Percentiles rank a stretch among this genome's conserved stretches.
phyloP scores from a whole-genome alignment of 768 basidiomycete species.

The Mycena galopus region DNA sequence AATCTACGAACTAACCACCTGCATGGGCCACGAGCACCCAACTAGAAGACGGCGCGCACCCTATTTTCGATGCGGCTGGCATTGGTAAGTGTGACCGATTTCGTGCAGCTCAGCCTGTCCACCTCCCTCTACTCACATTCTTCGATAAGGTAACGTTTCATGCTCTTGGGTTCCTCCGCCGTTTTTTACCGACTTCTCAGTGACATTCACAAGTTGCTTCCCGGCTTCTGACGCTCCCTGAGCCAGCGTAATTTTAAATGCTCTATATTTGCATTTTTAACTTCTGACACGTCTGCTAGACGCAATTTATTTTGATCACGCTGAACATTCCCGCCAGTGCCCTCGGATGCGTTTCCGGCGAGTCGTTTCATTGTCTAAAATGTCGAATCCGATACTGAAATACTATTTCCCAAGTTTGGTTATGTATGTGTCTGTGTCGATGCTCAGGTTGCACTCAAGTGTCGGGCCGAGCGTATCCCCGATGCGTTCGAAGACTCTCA shows the following conservation, averaged over 20 bases:
- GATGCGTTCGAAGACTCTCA: neutral
- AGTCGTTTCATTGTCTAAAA: neutral
- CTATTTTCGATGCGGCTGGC: too few relatives aligned
- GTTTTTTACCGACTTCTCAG: constrained; percentile 1
- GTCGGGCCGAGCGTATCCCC: neutral
- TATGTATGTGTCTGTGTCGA: neutral
- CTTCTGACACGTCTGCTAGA: neutral
- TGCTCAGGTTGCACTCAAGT: neutral
- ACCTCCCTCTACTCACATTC: neutral
- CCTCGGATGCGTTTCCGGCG: neutral
- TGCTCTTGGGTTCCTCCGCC: neutral
- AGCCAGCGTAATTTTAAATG: neutral
- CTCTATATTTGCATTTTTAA: neutral
- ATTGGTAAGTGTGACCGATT: neutral
- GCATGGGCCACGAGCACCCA: too few relatives aligned
- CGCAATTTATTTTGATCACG: neutral
- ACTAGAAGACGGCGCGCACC: too few relatives aligned
- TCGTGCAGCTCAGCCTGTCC: neutral
- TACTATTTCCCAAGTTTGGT: too few relatives aligned
- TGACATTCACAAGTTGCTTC: neutral
- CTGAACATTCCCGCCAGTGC: neutral
- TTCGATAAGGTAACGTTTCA: neutral
- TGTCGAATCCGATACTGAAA: constrained; percentile 1
- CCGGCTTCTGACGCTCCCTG: neutral
- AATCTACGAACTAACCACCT: too few relatives aligned